These are phyloP conservation scores for Fusarium guadeloupense DNA, from an alignment of 2,329 filamentous ascomycete genomes.

Conservation along the genomic window DNA sequence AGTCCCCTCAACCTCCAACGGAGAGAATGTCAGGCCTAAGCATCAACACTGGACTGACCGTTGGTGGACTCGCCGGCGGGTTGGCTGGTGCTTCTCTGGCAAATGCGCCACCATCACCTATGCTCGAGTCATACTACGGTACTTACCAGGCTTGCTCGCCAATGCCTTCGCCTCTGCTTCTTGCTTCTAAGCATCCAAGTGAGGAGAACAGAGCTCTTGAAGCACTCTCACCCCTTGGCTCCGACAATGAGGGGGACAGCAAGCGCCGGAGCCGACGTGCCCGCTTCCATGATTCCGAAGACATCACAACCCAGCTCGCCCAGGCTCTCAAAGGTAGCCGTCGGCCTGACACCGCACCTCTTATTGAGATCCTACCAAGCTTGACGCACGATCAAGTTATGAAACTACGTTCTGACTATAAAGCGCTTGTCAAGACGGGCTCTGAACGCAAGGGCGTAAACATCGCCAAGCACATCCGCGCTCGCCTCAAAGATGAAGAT, in stretches of 20 bases:
- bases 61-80: constrained; percentile 42
- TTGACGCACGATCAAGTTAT: constrained; percentile 89
- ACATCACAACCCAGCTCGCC: constrained; percentile 80
- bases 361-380: constrained; percentile 85
- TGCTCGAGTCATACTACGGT: constrained; percentile 91
- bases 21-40: constrained; percentile 62
- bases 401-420: constrained; percentile 88
- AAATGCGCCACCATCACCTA: constrained; percentile 77
- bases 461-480: constrained; percentile 84
- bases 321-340: constrained; percentile 75
- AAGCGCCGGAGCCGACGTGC: constrained; percentile 66
- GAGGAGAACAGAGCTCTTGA: constrained; percentile 61
- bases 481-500: constrained; percentile 76
- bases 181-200: constrained; percentile 58
- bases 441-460: constrained; percentile 79
- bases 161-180: constrained; percentile 84
- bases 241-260: constrained; percentile 55
- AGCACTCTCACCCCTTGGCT: constrained; percentile 61
- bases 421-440: constrained; percentile 84
- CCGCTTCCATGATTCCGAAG: constrained; percentile 84
- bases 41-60: constrained; percentile 54
- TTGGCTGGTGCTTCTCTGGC: constrained; percentile 56
- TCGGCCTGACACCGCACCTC: constrained; percentile 71
- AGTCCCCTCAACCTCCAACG: constrained; percentile 59
- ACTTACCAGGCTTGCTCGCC: constrained; percentile 95